Conservation (phyloP, 441 rosid genomes). For the Gossypium davidsonii region DNA sequence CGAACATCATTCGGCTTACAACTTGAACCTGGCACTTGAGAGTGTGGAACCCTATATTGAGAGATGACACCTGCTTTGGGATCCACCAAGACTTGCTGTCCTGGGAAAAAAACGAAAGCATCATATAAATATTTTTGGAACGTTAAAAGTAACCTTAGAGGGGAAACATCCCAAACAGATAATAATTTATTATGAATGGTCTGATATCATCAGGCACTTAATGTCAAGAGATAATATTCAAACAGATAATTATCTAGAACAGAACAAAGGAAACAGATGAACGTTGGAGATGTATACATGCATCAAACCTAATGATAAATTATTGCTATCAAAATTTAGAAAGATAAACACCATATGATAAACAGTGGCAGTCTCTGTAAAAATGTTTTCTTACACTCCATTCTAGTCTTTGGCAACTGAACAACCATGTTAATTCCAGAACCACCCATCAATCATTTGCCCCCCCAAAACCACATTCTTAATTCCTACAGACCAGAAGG, state of each 20-base stretch:
- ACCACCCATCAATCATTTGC: background rate
- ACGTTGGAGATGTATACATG: background rate
- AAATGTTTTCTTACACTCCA: background rate
- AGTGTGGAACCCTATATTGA: conserved; percentile 44
- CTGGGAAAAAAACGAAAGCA: background rate
- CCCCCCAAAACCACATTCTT: conserved; percentile 2
- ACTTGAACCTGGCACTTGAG: conserved; percentile 57
- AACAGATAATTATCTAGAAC: background rate
- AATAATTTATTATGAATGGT: background rate
- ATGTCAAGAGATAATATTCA: background rate
- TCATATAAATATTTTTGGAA: background rate
- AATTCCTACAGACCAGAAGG: background rate
- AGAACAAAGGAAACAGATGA: background rate
- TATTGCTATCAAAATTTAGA: background rate
- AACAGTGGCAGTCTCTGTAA: background rate
- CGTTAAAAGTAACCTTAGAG: background rate
- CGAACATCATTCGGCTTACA: conserved; percentile 52
- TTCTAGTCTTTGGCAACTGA: background rate
- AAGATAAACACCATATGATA: background rate
- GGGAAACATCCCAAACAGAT: background rate
- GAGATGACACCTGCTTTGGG: conserved; percentile 13
- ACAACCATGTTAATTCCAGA: background rate
- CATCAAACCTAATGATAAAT: background rate
- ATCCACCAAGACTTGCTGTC: conserved; percentile 5
- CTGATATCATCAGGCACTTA: background rate